Conservation (phyloP, 169 alveolate genomes). For the Cryptosporidium sp. region DNA sequence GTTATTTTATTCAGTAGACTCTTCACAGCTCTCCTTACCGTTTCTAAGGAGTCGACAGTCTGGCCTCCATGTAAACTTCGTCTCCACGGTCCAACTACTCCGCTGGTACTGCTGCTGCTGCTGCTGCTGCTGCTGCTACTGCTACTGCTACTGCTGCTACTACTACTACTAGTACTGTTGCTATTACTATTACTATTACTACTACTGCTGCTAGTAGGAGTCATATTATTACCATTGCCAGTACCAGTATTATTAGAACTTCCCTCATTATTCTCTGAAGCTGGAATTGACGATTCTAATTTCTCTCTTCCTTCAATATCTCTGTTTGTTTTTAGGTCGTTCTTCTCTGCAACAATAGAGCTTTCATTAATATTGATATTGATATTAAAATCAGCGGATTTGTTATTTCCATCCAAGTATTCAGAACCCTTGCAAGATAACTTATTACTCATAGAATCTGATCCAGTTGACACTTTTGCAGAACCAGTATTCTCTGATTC, state of each 20-base stretch:
- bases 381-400: background rate
- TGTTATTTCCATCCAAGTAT: background rate
- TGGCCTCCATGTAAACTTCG: slow-evolving; percentile 26
- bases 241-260: background rate
- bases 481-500: background rate
- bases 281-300: background rate
- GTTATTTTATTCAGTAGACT: slow-evolving; percentile 89
- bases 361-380: too few relatives aligned
- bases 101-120: background rate
- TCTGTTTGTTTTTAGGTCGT: background rate
- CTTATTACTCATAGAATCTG: background rate
- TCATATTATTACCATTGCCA: background rate
- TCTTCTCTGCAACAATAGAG: background rate
- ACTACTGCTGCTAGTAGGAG: background rate
- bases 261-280: background rate
- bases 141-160: background rate
- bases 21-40: slow-evolving; percentile 85
- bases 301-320: background rate
- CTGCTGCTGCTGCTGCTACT: background rate
- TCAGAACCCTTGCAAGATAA: background rate
- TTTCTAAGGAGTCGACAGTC: slow-evolving; percentile 80
- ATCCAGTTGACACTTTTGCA: background rate
- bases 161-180: background rate
- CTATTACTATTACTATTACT: background rate
- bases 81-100: slow-evolving; percentile 54